phyloP scores from a whole-genome alignment of 2,329 filamentous ascomycete species.

The Westerdykella sp. region DNA sequence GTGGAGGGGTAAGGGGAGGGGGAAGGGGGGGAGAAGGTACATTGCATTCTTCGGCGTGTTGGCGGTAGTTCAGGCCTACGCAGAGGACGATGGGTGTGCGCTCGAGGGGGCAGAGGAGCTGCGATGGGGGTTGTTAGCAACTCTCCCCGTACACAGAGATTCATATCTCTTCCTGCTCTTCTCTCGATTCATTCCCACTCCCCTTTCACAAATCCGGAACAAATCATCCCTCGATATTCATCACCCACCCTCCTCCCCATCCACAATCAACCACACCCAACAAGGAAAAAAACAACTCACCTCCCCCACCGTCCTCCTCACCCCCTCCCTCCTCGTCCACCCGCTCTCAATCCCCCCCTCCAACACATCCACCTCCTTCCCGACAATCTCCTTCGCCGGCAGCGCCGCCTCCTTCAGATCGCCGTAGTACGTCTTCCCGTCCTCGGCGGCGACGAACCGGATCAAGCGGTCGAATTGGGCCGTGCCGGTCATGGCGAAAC shows the following conservation, averaged over 20 bases:
- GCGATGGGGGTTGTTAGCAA: neutral
- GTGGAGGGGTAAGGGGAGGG: neutral
- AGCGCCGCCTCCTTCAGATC: constrained; percentile 23
- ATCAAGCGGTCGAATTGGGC: constrained; percentile 27
- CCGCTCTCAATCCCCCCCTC: neutral
- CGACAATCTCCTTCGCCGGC: constrained; percentile 26
- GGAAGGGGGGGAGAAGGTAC: constrained; percentile 1
- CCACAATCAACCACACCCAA: no score
- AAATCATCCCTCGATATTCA: no score
- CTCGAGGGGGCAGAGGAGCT: constrained; percentile 7
- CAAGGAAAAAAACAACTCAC: neutral
- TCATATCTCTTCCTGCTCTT: neutral
- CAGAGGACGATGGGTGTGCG: constrained; percentile 4
- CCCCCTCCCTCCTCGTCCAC: neutral
- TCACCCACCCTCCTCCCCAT: no score
- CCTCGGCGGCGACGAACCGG: constrained; percentile 22
- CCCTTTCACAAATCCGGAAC: no score
- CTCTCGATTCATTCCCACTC: no score
- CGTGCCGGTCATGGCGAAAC: no score
- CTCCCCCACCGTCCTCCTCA: neutral
- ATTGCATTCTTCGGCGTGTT: constrained; percentile 6
- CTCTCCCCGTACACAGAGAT: neutral
- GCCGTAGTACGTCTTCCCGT: constrained; percentile 27
- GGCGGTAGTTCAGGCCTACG: constrained; percentile 9
- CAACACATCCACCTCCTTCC: constrained; percentile 4